phyloP scores from a whole-genome alignment of 2,329 filamentous ascomycete species.

The Metarhizium anisopliae region DNA sequence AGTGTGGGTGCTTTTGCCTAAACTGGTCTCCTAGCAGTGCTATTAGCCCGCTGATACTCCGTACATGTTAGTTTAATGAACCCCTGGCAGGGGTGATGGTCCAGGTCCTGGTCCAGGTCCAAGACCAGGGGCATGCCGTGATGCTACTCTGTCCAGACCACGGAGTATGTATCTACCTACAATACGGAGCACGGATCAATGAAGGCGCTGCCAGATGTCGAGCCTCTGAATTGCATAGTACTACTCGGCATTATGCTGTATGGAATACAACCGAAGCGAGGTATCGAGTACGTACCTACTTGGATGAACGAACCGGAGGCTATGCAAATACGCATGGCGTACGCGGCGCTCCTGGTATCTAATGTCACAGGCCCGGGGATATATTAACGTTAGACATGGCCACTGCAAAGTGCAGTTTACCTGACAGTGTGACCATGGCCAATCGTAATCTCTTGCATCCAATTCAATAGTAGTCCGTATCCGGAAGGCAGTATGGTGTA shows the following conservation, averaged over 20 bases:
- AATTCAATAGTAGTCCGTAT: not conserved
- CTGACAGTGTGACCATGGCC: not conserved
- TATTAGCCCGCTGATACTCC: not conserved
- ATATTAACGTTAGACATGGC: not conserved
- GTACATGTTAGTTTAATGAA: slow-evolving; percentile 3
- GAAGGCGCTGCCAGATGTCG: too few relatives aligned
- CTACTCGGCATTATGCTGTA: too few relatives aligned
- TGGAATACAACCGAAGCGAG: too few relatives aligned
- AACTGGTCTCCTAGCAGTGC: too few relatives aligned
- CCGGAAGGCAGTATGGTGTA: not conserved
- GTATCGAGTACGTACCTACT: too few relatives aligned
- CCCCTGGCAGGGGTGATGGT: slow-evolving; percentile 3
- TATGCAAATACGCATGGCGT: too few relatives aligned
- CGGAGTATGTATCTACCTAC: too few relatives aligned
- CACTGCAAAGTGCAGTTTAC: not conserved
- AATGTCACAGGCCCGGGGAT: not conserved
- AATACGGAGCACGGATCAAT: not conserved
- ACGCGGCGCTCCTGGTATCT: too few relatives aligned
- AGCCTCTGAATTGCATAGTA: not conserved
- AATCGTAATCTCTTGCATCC: not conserved
- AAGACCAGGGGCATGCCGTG: not conserved
- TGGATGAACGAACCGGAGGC: too few relatives aligned
- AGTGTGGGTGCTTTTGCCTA: too few relatives aligned
- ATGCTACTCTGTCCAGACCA: not conserved
- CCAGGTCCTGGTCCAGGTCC: not conserved